Percentiles rank a stretch among this genome's conserved stretches.
Conservation (phyloP, 2,329 filamentous ascomycete species). For the Monilinia aucupariae region DNA sequence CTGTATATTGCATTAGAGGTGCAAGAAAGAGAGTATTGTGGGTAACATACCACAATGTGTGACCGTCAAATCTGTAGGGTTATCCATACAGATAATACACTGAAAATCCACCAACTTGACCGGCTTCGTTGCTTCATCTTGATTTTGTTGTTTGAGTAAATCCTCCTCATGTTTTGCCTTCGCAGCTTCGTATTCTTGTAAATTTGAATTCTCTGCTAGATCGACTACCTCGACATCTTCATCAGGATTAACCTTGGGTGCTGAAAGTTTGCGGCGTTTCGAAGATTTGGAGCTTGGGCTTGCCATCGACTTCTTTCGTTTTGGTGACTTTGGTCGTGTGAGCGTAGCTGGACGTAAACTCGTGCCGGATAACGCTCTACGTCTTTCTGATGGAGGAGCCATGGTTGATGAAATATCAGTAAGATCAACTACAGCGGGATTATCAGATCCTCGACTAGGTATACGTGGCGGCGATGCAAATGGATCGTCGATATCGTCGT, state of each 20-base stretch:
- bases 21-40: not conserved
- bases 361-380: constrained; percentile 24
- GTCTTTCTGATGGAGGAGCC: constrained; percentile 25
- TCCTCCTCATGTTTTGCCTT: constrained; percentile 30
- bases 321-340: constrained; percentile 6
- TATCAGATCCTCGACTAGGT: constrained; percentile 18
- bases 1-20: constrained; percentile 37
- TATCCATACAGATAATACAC: constrained; percentile 64
- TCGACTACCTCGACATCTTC: constrained; percentile 29
- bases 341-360: constrained; percentile 19
- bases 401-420: constrained; percentile 27
- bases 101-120: constrained; percentile 51
- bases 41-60: constrained; percentile 58
- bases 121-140: constrained; percentile 45
- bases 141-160: constrained; percentile 37
- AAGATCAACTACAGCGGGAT: constrained; percentile 26
- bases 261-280: constrained; percentile 12
- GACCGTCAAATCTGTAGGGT: constrained; percentile 52
- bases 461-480: not conserved
- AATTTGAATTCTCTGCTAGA: constrained; percentile 29
- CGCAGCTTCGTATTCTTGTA: constrained; percentile 28
- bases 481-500: not conserved
- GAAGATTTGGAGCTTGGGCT: not conserved
- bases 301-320: not conserved
- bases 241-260: constrained; percentile 1